Conservation (phyloP, 129 eudicot genomes). For the Centella asiatica region DNA sequence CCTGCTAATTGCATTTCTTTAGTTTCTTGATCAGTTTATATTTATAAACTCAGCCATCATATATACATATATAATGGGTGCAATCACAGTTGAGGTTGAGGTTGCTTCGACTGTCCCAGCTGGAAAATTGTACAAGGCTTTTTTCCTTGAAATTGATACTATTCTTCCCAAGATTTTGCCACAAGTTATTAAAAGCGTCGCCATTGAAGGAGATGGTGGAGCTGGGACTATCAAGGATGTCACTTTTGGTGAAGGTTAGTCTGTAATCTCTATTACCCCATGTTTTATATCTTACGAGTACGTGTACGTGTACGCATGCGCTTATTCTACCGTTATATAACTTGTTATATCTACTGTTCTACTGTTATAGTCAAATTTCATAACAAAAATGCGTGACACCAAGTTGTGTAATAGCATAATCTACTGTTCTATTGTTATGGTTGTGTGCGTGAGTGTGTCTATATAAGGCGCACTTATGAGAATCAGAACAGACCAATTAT, state of each 20-base stretch:
- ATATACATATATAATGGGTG: background rate
- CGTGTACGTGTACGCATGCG: too few relatives aligned
- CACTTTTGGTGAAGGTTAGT: slow-evolving; percentile 11
- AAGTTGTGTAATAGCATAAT: too few relatives aligned
- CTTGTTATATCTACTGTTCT: too few relatives aligned
- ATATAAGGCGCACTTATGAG: too few relatives aligned
- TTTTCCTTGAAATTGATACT: slow-evolving; percentile 12
- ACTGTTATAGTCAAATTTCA: too few relatives aligned
- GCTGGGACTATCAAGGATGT: slow-evolving; percentile 13
- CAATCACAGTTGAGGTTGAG: background rate
- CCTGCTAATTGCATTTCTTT: background rate
- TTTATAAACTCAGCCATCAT: background rate
- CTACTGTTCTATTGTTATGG: too few relatives aligned
- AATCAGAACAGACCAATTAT: too few relatives aligned
- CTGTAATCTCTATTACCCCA: background rate
- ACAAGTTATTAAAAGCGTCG: slow-evolving; percentile 6
- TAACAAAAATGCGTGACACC: too few relatives aligned
- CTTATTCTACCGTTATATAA: too few relatives aligned
- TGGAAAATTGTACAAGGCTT: slow-evolving; percentile 8
- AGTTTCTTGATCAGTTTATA: background rate
- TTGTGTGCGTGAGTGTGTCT: too few relatives aligned
- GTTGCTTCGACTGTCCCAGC: slow-evolving; percentile 4
- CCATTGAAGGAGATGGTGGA: slow-evolving; percentile 19
- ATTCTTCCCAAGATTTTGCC: slow-evolving; percentile 17
- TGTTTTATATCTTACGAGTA: background rate